Evolutionary conservation across 805 yeast species (phyloP), one percentile per base, ranked within the genome.

Genomic region (Candida vaughaniae): DNA sequence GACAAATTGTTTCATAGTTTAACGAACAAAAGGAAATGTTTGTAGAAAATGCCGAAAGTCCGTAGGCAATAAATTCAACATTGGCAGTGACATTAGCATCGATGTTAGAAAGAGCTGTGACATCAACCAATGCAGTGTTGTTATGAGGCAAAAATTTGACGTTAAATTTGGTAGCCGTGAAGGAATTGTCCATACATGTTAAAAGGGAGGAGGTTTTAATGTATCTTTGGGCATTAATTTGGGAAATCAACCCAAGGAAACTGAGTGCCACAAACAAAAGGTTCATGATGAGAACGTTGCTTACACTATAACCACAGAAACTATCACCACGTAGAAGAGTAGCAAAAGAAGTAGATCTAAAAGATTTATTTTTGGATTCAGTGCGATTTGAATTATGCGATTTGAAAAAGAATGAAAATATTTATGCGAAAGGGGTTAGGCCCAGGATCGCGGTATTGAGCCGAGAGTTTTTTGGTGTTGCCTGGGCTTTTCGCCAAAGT

Each of bases 101-200:
- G 43, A 93, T 77, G 7, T 89, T 81, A 7, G 96, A 84, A 11
- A 82, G 71, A 19, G 95, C 95, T 38, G 80, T 75, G 19, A 91
- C 71, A 47, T 85, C 80, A 48, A 88, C 79, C 4, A 62, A 68
- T 6, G 82, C 81, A 1, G 84, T 69, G 15, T 58, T 60, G 59
- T 84, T 85, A 30, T 61, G 69, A 3, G 95, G 95, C 53, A 65
- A 82, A 58, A 73, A 86, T 29, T 62, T 62, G 35, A 90, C 95
- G 50, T 86, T 85, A 55, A 93, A 90, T 47, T 71, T 77, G 6
- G 89, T 77, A 4, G 97, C 91, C 3, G 95, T 80, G 51, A 93
- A 80, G 6, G 99, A 90, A 58, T 85, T 69, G 29, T 80, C 82
- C 95, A 89, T 90, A 68, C 99, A 93, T 26, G 98, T 86, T 49